Evolutionary conservation across 257 asterid species (phyloP), one percentile per base, ranked within the genome.

Genomic region (Handroanthus guayacan): DNA sequence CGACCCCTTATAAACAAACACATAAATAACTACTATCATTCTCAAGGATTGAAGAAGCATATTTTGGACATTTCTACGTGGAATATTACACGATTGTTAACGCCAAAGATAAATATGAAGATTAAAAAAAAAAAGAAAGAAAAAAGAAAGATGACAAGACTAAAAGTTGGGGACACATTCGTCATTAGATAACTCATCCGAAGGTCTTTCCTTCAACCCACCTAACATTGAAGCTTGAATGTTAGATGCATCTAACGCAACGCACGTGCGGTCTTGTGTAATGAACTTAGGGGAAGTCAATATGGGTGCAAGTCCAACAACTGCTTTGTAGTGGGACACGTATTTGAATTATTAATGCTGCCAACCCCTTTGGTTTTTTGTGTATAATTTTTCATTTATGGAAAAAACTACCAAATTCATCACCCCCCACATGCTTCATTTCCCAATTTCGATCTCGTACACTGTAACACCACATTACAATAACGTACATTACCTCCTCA

Each of bases 211-310:
- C 3, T 36, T 50, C 17, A 18, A 3, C 3, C 66, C 80, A 75
- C 74, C 80, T 60, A 77, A 13, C 51, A 3, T 65, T 75, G 68
- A 54, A 47, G 2, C 6, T 47, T 77, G 81, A 77, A 77, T 18
- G 74, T 41, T 75, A 54, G 80, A 39, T 77, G 77, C 74, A 75
- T 31, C 80, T 65, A 55, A 67, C 31, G 34, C 18, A 7, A 1
- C 60, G 38, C 80, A 75, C 74, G 80, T 75, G 80, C 68, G 45
- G 2, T 45, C 36, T 9, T 0, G 12, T 16, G 37, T 16, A 8
- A 2, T 5, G 67, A 25, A 36, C 5, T 5, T 11, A 36, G 65
- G 48, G 12, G 12, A 25, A 67, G 11, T 66, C 57, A 7, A 2
- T n/a, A 7, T 41, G 16, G 56, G 13, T 36, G 55, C 37, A 41